Evolutionary conservation across 176 grass and related monocot genomes (phyloP).

Genomic region (sorghum (Sorghum bicolor)): DNA sequence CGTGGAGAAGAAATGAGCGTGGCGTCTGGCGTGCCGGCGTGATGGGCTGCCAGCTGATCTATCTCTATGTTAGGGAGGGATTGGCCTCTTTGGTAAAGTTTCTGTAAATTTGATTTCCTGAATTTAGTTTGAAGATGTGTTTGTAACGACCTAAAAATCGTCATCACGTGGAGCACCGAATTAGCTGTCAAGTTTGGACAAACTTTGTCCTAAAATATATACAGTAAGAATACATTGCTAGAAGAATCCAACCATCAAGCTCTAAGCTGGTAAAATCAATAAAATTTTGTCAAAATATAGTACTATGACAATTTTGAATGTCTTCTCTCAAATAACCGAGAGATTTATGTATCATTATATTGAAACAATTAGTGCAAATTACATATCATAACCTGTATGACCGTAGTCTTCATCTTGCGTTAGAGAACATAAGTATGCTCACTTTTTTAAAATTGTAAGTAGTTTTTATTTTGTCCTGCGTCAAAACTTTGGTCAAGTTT

Average conservation of each 20-base stretch:
- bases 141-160: too few species aligned
- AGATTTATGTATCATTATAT: too few species aligned
- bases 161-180: too few species aligned
- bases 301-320: not conserved
- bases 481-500: too few species aligned
- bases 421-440: not conserved
- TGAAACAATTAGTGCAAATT: too few species aligned
- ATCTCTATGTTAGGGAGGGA: not conserved
- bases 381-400: too few species aligned
- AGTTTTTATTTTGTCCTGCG: not conserved
- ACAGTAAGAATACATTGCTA: not conserved
- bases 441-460: not conserved
- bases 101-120: not conserved
- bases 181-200: not conserved
- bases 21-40: not conserved
- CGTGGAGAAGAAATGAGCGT: slow-evolving; percentile 18
- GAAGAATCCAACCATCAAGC: not conserved
- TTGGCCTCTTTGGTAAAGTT: not conserved
- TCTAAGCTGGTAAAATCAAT: too few species aligned
- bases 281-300: too few species aligned
- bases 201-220: not conserved
- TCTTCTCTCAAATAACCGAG: not conserved
- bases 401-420: too few species aligned
- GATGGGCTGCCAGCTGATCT: not conserved
- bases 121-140: too few species aligned